Percentiles rank a stretch among this genome's conserved stretches.
Conservation (phyloP, 441 rosid species). For the Gossypium schwendimanii region DNA sequence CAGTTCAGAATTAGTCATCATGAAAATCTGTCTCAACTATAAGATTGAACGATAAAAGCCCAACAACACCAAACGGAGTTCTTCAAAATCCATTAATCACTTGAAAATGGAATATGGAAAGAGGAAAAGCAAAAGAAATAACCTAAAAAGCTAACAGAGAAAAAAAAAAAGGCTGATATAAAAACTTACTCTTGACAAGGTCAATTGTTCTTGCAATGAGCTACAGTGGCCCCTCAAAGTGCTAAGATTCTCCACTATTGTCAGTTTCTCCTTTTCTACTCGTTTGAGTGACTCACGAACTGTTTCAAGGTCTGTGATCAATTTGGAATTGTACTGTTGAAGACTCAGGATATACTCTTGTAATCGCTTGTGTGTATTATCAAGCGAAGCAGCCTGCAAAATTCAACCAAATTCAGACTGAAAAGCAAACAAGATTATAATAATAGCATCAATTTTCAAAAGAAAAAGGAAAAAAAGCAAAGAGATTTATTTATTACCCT, state of each 20-base stretch:
- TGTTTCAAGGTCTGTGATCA: conserved; percentile 55
- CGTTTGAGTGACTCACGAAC: conserved; percentile 53
- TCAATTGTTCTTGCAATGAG: conserved; percentile 77
- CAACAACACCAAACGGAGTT: background rate
- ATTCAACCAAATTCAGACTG: conserved; percentile 13
- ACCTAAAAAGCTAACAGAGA: background rate
- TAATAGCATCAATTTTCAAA: background rate
- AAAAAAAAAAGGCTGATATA: background rate
- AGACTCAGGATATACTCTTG: conserved; percentile 87
- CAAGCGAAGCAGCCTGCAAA: conserved; percentile 56
- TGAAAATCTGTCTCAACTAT: background rate
- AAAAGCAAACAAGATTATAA: background rate
- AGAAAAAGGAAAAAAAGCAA: background rate
- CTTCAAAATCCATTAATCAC: background rate
- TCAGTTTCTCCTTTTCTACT: conserved; percentile 71
- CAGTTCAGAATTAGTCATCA: background rate
- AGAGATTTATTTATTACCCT: conserved; percentile 40
- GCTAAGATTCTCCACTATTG: conserved; percentile 78
- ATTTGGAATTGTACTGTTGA: conserved; percentile 72
- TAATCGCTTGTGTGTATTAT: conserved; percentile 65
- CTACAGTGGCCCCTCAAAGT: conserved; percentile 75
- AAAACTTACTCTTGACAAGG: conserved; percentile 55
- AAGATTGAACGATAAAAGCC: background rate
- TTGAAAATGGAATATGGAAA: background rate
- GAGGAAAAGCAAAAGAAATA: background rate